A percentile compares a stretch with the other conserved stretches of the same genome.
Evolutionary conservation across 139 green algal species (phyloP).

Genomic region (Coelastrella sp.): DNA sequence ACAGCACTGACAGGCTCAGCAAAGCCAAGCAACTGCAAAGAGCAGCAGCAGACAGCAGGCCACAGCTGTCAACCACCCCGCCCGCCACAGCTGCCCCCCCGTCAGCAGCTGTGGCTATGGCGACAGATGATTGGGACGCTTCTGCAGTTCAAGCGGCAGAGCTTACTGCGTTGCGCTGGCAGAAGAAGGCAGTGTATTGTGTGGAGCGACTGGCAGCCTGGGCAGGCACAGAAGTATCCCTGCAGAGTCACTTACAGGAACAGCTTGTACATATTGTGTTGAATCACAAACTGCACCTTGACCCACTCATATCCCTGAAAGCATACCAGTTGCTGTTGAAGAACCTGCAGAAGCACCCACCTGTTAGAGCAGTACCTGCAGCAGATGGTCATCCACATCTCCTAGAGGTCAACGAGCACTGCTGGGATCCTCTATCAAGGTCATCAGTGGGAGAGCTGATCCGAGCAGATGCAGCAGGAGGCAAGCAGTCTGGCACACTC

Average conservation of each 20-base stretch:
- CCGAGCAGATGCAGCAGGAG: background rate
- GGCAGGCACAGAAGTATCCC: constrained; percentile 15
- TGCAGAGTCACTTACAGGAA: constrained; percentile 38
- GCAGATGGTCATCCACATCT: background rate
- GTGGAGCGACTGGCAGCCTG: background rate
- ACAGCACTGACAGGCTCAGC: background rate
- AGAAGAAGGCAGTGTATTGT: background rate
- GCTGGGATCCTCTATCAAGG: background rate
- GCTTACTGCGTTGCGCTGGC: constrained; percentile 23
- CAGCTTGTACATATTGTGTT: constrained; percentile 13
- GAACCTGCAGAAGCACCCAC: constrained; percentile 27
- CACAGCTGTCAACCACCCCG: background rate
- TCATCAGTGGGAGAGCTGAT: background rate
- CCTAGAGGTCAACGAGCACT: background rate
- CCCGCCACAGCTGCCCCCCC: background rate
- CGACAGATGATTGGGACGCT: background rate
- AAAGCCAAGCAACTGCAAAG: background rate
- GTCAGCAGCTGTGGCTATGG: background rate
- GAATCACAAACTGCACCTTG: constrained; percentile 25
- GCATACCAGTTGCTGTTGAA: constrained; percentile 28
- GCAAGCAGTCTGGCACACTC: background rate
- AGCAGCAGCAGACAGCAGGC: background rate
- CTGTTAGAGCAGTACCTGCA: background rate
- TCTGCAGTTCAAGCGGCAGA: background rate
- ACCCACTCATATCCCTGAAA: background rate